Conservation (phyloP, 805 yeast species). For the Monosporozyma solicola region DNA sequence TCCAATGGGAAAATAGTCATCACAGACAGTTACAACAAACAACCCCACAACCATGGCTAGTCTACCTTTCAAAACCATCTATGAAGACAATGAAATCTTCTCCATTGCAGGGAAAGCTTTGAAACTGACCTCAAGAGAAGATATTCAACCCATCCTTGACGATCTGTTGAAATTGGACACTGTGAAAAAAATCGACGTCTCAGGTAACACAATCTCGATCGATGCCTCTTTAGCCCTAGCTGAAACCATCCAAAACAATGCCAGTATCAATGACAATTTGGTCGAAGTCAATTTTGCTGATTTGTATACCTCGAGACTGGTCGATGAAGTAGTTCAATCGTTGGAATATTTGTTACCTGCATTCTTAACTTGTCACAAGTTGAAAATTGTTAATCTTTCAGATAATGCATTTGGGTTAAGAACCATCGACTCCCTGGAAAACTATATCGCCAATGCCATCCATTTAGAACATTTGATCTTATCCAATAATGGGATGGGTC, state of each 20-base stretch:
- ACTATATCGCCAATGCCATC: conserved; percentile 61
- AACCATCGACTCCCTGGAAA: conserved; percentile 83
- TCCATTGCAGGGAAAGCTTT: conserved; percentile 67
- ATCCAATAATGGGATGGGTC: conserved; percentile 97
- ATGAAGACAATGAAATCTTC: conserved; percentile 38
- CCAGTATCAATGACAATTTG: conserved; percentile 35
- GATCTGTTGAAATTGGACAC: conserved; percentile 37
- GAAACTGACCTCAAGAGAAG: conserved; percentile 64
- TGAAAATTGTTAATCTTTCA: conserved; percentile 70
- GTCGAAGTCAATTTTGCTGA: conserved; percentile 80
- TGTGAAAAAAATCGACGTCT: conserved; percentile 57
- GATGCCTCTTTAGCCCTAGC: conserved; percentile 75
- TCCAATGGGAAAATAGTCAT: no score
- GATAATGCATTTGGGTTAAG: conserved; percentile 97
- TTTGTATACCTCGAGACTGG: conserved; percentile 87
- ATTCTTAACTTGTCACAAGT: conserved; percentile 55
- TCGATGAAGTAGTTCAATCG: conserved; percentile 87
- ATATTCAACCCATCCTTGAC: conserved; percentile 60
- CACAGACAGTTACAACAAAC: background rate
- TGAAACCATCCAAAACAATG: conserved; percentile 36
- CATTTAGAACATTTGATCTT: conserved; percentile 79
- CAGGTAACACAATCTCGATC: conserved; percentile 92
- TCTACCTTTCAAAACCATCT: conserved; percentile 33
- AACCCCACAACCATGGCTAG: conserved; percentile 31
- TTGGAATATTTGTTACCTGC: conserved; percentile 66